Evolutionary conservation across 2,329 filamentous ascomycete species (phyloP).

Genomic region (Xylariaceae sp.): DNA sequence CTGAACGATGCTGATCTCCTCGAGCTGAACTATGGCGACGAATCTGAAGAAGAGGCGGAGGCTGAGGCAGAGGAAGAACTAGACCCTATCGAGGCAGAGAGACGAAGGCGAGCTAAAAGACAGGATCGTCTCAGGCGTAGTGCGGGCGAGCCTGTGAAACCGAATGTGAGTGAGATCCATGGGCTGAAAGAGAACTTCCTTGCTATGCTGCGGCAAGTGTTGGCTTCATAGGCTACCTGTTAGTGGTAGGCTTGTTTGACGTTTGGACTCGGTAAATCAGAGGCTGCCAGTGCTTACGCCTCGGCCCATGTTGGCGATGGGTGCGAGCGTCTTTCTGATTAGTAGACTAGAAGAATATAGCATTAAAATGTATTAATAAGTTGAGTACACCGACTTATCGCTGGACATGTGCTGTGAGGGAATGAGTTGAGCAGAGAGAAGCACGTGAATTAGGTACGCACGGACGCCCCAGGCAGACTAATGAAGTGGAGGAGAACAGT

Average conservation of each 20-base stretch:
- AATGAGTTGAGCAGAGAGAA: too few species aligned
- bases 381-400: too few species aligned
- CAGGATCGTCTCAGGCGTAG: constrained; percentile 76
- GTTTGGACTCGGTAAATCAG: too few species aligned
- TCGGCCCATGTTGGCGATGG: too few species aligned
- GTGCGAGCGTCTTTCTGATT: too few species aligned
- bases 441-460: too few species aligned
- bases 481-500: background rate
- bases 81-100: constrained; percentile 84
- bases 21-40: constrained; percentile 78
- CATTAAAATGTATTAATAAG: too few species aligned
- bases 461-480: too few species aligned
- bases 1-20: constrained; percentile 81
- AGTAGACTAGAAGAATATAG: too few species aligned
- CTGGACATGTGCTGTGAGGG: too few species aligned
- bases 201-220: constrained; percentile 73
- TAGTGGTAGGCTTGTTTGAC: too few species aligned
- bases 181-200: constrained; percentile 78
- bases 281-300: too few species aligned
- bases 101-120: constrained; percentile 69
- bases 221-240: constrained; percentile 65
- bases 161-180: constrained; percentile 70
- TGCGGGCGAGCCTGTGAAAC: constrained; percentile 82
- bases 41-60: constrained; percentile 61
- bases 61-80: constrained; percentile 72